phyloP scores from a whole-genome alignment of 371 early-diverging fungal genomes.

The Blastocladiella emersonii region DNA sequence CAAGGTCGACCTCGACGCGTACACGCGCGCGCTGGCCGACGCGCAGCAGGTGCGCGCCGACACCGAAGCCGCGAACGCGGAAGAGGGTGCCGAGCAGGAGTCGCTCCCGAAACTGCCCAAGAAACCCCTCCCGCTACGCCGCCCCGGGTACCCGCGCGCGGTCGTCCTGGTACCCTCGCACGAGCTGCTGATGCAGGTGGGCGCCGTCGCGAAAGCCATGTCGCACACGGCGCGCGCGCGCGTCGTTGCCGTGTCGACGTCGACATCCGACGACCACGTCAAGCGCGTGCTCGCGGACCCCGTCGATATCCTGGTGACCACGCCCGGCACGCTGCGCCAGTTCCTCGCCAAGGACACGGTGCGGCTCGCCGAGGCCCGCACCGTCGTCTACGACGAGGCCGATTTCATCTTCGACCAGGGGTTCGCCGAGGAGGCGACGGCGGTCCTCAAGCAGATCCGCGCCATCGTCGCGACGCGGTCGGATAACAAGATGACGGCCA shows the following conservation, averaged over 20 bases:
- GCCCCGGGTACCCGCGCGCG: constrained; percentile 58
- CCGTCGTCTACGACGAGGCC: constrained; percentile 4
- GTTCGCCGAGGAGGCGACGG: constrained; percentile 2
- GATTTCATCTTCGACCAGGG: constrained; percentile 7
- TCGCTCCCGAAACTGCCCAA: not conserved
- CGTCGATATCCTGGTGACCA: constrained; percentile 4
- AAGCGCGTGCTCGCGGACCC: constrained; percentile 3
- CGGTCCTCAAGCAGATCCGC: not conserved
- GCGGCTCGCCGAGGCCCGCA: not conserved
- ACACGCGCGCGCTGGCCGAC: not conserved
- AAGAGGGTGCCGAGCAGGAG: too few relatives aligned
- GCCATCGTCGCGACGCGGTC: not conserved
- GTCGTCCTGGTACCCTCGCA: constrained; percentile 93
- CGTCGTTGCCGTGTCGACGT: not conserved
- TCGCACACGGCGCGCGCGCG: constrained; percentile 4
- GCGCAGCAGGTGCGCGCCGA: not conserved
- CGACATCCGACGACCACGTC: not conserved
- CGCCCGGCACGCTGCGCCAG: constrained; percentile 2
- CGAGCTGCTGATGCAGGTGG: constrained; percentile 80
- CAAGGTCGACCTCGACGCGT: not conserved
- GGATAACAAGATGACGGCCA: not conserved
- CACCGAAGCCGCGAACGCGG: too few relatives aligned
- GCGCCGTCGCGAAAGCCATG: constrained; percentile 23
- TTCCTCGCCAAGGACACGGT: not conserved
- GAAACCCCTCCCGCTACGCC: constrained; percentile 19